These are phyloP conservation scores for Coemansia sp. DNA, from an alignment of 192 early-diverging fungal species.

Conservation along the genomic window DNA sequence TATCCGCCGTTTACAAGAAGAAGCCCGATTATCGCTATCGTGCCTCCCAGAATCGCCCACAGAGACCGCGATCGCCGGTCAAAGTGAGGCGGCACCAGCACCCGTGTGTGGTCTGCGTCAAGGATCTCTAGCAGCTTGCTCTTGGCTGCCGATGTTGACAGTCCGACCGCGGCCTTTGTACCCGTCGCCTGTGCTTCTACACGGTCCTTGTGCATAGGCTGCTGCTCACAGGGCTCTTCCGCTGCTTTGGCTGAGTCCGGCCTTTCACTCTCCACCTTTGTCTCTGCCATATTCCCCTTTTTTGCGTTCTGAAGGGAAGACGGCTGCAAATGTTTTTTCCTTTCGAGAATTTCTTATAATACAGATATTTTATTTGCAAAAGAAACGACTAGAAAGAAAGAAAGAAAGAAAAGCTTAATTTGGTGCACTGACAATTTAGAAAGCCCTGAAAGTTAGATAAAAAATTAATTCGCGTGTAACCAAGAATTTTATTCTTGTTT, in stretches of 20 bases:
- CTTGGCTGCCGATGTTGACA: conserved; percentile 34
- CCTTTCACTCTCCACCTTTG: not conserved
- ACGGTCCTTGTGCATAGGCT: not conserved
- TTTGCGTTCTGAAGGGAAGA: too few relatives aligned
- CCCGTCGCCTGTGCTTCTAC: not conserved
- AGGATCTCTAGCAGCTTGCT: conserved; percentile 22
- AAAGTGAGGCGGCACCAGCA: conserved; percentile 35
- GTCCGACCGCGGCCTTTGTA: conserved; percentile 8
- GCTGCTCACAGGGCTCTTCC: too few relatives aligned
- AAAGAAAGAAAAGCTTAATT: not conserved
- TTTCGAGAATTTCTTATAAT: too few relatives aligned
- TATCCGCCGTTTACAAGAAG: conserved; percentile 37
- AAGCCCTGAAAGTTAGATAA: not conserved
- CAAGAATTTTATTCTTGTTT: too few relatives aligned
- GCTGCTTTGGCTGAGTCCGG: not conserved
- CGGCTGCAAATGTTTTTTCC: too few relatives aligned
- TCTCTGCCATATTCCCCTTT: too few relatives aligned
- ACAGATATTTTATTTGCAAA: too few relatives aligned
- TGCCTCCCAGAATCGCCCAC: conserved; percentile 10
- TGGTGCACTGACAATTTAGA: not conserved
- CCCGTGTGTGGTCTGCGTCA: conserved; percentile 20
- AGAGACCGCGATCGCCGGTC: conserved; percentile 17
- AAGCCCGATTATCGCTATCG: not conserved
- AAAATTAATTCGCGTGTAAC: not conserved
- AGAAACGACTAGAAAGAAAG: not conserved